Evolutionary conservation across 2,329 filamentous ascomycete species (phyloP), one percentile per base, ranked within the genome.

Genomic region (Drechslerella stenobrocha): DNA sequence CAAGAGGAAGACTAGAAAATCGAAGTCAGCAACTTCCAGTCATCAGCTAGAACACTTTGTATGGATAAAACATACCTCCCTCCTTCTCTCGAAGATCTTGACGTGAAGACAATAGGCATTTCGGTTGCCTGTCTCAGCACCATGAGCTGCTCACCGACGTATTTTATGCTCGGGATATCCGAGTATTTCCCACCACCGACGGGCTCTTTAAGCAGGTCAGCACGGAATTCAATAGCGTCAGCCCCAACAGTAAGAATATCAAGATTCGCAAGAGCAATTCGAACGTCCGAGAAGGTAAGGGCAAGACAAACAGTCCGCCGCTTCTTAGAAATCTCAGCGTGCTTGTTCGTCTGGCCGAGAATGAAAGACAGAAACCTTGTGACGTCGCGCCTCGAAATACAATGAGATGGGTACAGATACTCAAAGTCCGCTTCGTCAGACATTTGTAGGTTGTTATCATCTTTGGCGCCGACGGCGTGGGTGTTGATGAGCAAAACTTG

Each of bases 101-200:
- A 91, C 0, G 90, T 95, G 75, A 92, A 92, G 59, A 95, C 90
- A 74, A 95, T 89, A n/a, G 90, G 90, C 40, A 95, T 79, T 73
- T 95, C 89, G 0, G 89, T 93, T 70, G 88, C 83, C 76, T 93
- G 89, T 22, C 89, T 84, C 67, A 95, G 77, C 1, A 90, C 78
- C 88, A 92, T 91, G 58, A 95, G 81, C 76, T 95, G 90, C 76
- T 92, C 85, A 24, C 89, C 89, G 7, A 95, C 88, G 76, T 93
- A 93, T 74, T 86, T 87, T 71, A 93, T 76, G 74, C 88, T 92
- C 2, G 90, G 88, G 18, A 93, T 81, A 34, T 81, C 77, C 26
- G 83, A 84, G 72, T 83, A 84, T 1, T 79, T 79, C 5, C 84
- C 85, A 72, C 88, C 81, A 34, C 63, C 63, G 7, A 67, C 63